These are phyloP conservation scores for Ormosia semicastrata DNA, from an alignment of 306 rosid species.

Conservation along the genomic window DNA sequence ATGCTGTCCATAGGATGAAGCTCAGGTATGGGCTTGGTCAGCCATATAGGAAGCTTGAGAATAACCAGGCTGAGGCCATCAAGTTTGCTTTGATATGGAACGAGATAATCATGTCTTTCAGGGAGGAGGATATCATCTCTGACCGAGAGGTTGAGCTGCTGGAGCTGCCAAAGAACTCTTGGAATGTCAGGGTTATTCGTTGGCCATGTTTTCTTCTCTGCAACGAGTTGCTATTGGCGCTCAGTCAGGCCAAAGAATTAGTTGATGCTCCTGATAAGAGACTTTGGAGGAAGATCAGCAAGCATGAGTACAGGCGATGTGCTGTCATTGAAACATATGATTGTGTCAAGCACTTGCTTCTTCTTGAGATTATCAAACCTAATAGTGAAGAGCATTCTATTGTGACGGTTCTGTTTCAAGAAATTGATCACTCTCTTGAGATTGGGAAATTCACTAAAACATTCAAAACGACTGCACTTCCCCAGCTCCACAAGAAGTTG, in stretches of 20 bases:
- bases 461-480: conserved; percentile 71
- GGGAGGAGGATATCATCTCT: conserved; percentile 91
- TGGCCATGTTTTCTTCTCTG: conserved; percentile 97
- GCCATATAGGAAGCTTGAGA: conserved; percentile 80
- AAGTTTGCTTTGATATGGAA: conserved; percentile 91
- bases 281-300: conserved; percentile 88
- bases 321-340: conserved; percentile 80
- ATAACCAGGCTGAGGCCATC: conserved; percentile 71
- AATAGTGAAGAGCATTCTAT: conserved; percentile 78
- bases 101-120: conserved; percentile 71
- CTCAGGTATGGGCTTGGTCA: conserved; percentile 90
- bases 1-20: conserved; percentile 73
- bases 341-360: conserved; percentile 65
- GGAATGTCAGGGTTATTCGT: conserved; percentile 88
- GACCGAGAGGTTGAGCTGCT: conserved; percentile 76
- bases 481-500: conserved; percentile 64
- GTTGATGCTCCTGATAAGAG: conserved; percentile 70
- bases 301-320: conserved; percentile 82
- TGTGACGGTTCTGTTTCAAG: conserved; percentile 65
- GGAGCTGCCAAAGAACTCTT: conserved; percentile 74
- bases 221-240: conserved; percentile 83
- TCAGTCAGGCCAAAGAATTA: conserved; percentile 86
- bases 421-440: conserved; percentile 78
- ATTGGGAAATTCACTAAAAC: conserved; percentile 69
- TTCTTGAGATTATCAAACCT: conserved; percentile 54